Evolutionary conservation across 495 filamentous ascomycete genomes (phyloP), one percentile per base, ranked within the genome.

Genomic region (Hyaloscypha bicolor): DNA sequence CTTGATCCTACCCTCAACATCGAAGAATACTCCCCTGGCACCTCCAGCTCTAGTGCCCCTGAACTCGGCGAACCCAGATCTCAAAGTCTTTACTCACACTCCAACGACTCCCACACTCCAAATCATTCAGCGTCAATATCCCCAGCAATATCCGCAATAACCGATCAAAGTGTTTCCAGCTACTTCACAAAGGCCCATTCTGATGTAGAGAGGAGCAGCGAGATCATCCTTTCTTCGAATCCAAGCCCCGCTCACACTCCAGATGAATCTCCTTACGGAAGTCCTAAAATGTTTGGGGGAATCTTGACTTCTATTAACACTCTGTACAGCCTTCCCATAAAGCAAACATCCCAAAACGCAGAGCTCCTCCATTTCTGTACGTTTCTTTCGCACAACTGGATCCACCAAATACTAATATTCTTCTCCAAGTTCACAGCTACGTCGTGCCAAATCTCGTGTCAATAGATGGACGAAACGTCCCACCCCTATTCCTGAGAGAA

Each of bases 321-420:
- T 32, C 22, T 72, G 35, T 60, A 71, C 45, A 68, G 66, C 52
- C 29, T 58, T 11, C 59, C 42, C 1, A 62, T 75, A 2, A 65
- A 67, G 14, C 14, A 57, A 9, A 75, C 69, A 14, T 4, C 56
- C 0, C 60, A 71, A 9, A 75, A 73, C 35, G 59, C 67, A 9
- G 71, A 73, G 53, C 63, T 73, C 0, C 65, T 75, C 39, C 53
- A 71, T 30, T 73, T 72, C 55, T 75, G 73, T 72, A 45, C 66
- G 72, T 57, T 1, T 16, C n/a, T 25, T 25, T 25, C 25, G 25
- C 25, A 2, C 25, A 25, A 25, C 25, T 2, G 25, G 25, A 25
- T 2, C 25, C 25, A 25, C 25, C 25, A 25, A 25, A 25, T 11
- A 48, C 42, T 14, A 6, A 48, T 14, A 4, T 16, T 48, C 4